Evolutionary conservation across 2,329 filamentous ascomycete genomes (phyloP).

Genomic region (Xylaria sp.): DNA sequence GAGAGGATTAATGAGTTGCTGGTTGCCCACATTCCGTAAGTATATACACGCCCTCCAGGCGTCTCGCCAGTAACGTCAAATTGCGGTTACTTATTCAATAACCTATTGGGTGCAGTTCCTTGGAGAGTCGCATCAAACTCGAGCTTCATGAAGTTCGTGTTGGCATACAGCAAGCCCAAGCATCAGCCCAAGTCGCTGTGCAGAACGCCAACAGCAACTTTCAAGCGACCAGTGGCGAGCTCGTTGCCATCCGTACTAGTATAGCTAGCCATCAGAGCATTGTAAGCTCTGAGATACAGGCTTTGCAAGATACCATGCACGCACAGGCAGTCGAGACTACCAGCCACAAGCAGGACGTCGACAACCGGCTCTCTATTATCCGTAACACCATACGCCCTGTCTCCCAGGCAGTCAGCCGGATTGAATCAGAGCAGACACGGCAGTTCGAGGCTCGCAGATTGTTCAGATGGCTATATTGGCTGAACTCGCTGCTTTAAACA

Average conservation of each 20-base stretch:
- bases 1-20: constrained; percentile 19
- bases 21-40: constrained; percentile 17
- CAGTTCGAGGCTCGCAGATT: constrained; percentile 9
- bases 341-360: neutral
- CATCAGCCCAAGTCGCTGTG: constrained; percentile 4
- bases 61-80: neutral
- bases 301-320: neutral
- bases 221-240: constrained; percentile 17
- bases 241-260: constrained; percentile 6
- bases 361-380: constrained; percentile 9
- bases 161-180: constrained; percentile 8
- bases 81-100: neutral
- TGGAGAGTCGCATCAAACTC: constrained; percentile 15
- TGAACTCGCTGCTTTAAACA: neutral
- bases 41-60: neutral
- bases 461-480: constrained; percentile 8
- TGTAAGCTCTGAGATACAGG: neutral
- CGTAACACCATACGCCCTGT: neutral
- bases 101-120: neutral
- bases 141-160: constrained; percentile 15
- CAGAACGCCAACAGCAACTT: constrained; percentile 13
- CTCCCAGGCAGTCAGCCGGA: constrained; percentile 1
- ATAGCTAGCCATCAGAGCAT: neutral
- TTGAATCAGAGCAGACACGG: neutral
- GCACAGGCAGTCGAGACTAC: neutral